Conservation (phyloP, 257 asterid genomes). For the Marsdenia floribunda region DNA sequence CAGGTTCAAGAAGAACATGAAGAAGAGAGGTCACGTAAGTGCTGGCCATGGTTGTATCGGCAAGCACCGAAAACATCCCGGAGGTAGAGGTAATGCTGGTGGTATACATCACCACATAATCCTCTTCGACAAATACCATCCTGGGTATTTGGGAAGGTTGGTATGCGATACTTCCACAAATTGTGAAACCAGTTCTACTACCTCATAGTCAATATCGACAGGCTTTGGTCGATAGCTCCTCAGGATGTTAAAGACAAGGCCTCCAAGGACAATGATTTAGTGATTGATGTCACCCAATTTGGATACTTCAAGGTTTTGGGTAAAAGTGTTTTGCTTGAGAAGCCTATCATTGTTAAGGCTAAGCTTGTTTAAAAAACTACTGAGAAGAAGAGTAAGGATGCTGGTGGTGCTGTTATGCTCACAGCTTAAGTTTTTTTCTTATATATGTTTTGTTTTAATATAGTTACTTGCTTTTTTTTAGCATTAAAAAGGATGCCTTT, state of each 20-base stretch:
- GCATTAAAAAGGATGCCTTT: neutral
- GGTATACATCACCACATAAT: constrained; percentile 40
- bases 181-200: constrained; percentile 10
- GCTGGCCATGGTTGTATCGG: constrained; percentile 42
- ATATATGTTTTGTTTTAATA: neutral
- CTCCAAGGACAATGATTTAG: neutral
- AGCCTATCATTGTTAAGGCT: constrained; percentile 12
- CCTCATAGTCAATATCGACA: constrained; percentile 12
- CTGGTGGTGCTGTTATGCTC: constrained; percentile 15
- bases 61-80: constrained; percentile 36
- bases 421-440: neutral
- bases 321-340: constrained; percentile 11
- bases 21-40: constrained; percentile 44
- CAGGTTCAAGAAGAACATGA: constrained; percentile 34
- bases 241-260: constrained; percentile 5
- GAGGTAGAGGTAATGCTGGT: constrained; percentile 37
- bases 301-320: constrained; percentile 17
- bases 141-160: constrained; percentile 37
- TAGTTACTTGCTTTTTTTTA: neutral
- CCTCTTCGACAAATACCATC: constrained; percentile 39
- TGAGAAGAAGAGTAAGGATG: constrained; percentile 17
- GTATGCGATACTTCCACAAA: constrained; percentile 25
- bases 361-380: constrained; percentile 10
- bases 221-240: constrained; percentile 12
- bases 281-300: constrained; percentile 12